Conservation (phyloP, 2,329 filamentous ascomycete genomes). For the Fusarium aywerte region DNA sequence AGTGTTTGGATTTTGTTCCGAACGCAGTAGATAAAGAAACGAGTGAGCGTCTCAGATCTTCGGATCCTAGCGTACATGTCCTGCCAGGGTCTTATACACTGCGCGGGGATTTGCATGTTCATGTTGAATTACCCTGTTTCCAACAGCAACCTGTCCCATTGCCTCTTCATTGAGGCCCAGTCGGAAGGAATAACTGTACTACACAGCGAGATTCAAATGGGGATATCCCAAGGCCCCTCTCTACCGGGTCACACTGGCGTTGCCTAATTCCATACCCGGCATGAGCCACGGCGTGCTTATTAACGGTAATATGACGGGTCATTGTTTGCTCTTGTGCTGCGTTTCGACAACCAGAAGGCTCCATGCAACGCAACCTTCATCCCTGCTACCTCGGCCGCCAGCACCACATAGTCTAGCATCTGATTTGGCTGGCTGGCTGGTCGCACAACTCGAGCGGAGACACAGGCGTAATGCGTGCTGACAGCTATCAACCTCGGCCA, state of each 20-base stretch:
- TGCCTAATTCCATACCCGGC: slow-evolving; percentile 4
- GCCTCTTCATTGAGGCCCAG: not conserved
- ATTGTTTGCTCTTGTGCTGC: slow-evolving; percentile 21
- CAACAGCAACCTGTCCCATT: not conserved
- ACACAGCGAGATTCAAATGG: not conserved
- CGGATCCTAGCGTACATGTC: not conserved
- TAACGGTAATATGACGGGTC: slow-evolving; percentile 13
- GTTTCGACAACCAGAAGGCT: slow-evolving; percentile 14
- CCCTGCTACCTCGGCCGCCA: slow-evolving; percentile 14
- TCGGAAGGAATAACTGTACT: not conserved
- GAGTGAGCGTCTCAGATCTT: not conserved
- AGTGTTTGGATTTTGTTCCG: not conserved
- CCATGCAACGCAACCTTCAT: slow-evolving; percentile 30
- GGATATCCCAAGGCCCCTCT: not conserved
- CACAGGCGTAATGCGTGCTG: slow-evolving; percentile 21
- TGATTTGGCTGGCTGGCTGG: slow-evolving; percentile 4
- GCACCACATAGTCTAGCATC: not conserved
- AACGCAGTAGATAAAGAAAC: not conserved
- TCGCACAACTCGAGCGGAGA: slow-evolving; percentile 14
- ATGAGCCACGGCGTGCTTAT: slow-evolving; percentile 4
- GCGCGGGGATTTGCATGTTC: not conserved
- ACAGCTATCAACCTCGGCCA: slow-evolving; percentile 15
- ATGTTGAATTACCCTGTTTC: not conserved
- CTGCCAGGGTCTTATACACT: not conserved
- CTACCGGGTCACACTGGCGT: not conserved